Evolutionary conservation across 2,329 filamentous ascomycete species (phyloP).

Genomic region (Colletotrichum agaves): DNA sequence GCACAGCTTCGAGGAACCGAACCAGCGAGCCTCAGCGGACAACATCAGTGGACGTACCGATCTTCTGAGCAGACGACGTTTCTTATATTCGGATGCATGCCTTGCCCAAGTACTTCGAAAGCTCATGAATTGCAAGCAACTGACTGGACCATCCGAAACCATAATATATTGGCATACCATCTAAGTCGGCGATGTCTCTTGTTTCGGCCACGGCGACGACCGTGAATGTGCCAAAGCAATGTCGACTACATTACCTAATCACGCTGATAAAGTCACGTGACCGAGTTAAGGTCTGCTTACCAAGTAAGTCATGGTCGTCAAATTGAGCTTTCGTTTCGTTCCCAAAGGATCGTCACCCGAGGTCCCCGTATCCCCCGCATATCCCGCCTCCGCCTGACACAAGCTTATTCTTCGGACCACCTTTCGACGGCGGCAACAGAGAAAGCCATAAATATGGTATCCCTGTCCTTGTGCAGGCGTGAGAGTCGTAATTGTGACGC

Average conservation of each 20-base stretch:
- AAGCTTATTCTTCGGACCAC: conserved; percentile 25
- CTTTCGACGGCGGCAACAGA: conserved; percentile 13
- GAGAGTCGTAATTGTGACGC: conserved; percentile 1
- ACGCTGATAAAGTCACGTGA: rapidly evolving
- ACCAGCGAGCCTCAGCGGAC: background rate
- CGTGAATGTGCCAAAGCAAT: too few species aligned
- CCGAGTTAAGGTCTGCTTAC: background rate
- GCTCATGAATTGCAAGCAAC: background rate
- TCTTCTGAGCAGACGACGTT: background rate
- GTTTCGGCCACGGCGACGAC: background rate
- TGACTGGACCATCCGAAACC: background rate
- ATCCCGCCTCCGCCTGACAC: conserved; percentile 29
- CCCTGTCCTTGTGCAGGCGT: conserved; percentile 13
- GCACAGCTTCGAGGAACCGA: conserved; percentile 8
- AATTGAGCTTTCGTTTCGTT: background rate
- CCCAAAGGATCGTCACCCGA: background rate
- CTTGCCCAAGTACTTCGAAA: background rate
- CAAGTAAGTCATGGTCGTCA: background rate
- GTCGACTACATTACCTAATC: background rate
- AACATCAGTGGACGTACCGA: background rate
- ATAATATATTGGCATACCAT: conserved; percentile 10
- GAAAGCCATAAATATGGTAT: conserved; percentile 1
- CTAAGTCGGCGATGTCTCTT: conserved; percentile 4
- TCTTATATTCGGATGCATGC: background rate
- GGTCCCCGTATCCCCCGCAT: conserved; percentile 2